Evolutionary conservation across 2,329 filamentous ascomycete species (phyloP), one percentile per base, ranked within the genome.

Genomic region (Lachnellula subtilissima): DNA sequence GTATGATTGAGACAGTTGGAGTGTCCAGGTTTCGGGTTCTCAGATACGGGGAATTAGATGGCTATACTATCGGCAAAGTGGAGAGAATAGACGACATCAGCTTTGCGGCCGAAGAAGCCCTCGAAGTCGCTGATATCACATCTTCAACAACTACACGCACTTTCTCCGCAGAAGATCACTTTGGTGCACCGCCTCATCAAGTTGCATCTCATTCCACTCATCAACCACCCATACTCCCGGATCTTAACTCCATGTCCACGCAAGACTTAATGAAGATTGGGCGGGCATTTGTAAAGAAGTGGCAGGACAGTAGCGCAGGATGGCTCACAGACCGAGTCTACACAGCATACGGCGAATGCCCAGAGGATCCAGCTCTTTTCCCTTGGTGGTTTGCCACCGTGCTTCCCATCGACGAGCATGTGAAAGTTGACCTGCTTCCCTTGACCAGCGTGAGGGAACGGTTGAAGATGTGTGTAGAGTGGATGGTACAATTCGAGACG

Each of bases 371-470:
- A 0, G 85, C 85, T 3, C 71, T 83, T 1, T 94, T 96, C 63
- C 89, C 91, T 0, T 96, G 91, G 80, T 97, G 92, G 92, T 87
- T 96, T 63, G 91, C 88, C 9, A 89, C 84, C 66, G 85, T 94
- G 19, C 72, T 96, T 12, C 91, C 91, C 0, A 84, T 94, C 39
- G 80, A 82, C 14, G 88, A 94, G 25, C 75, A 84, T 28, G 87
- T 94, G 65, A 95, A 93, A 69, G 95, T 96, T 63, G 78, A 81
- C 12, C 74, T 97, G 19, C 73, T 97, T 14, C 78, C 78, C 12
- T 88, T 87, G 5, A 85, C 79, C 3, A 93, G 88, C 62, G 90
- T 96, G 4, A 79, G 92, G 57, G 85, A 91, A 66, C 78, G 92
- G 55, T 72, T 96, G 54, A 95, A 96, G 75, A 87, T 96, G 50